phyloP scores from a whole-genome alignment of 2,329 filamentous ascomycete species.

The Microthyrium microscopicum region DNA sequence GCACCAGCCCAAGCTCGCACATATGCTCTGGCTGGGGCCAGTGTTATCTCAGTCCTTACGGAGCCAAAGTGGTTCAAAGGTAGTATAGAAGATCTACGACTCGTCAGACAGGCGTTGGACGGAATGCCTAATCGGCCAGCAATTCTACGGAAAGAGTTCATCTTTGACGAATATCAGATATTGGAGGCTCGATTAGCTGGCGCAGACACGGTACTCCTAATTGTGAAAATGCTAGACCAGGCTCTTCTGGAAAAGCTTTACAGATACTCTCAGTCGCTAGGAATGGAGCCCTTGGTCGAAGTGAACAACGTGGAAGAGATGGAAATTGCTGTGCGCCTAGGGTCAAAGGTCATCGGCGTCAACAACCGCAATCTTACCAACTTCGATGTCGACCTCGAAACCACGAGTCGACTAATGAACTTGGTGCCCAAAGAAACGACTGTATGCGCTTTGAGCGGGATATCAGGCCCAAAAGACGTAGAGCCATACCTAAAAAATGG shows the following conservation, averaged over 20 bases:
- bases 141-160: slow-evolving; percentile 85
- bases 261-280: slow-evolving; percentile 71
- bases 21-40: slow-evolving; percentile 87
- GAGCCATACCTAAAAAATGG: slow-evolving; percentile 74
- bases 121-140: slow-evolving; percentile 86
- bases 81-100: slow-evolving; percentile 79
- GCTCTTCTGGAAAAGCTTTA: slow-evolving; percentile 63
- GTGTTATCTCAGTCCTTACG: slow-evolving; percentile 94
- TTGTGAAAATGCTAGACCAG: slow-evolving; percentile 90
- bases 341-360: slow-evolving; percentile 83
- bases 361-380: slow-evolving; percentile 95
- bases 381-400: slow-evolving; percentile 91
- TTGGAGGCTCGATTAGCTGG: slow-evolving; percentile 83
- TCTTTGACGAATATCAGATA: slow-evolving; percentile 97
- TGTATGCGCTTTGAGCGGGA: slow-evolving; percentile 87
- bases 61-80: slow-evolving; percentile 99
- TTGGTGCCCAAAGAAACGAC: slow-evolving; percentile 75
- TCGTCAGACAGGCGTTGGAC: slow-evolving; percentile 74
- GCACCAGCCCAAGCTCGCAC: slow-evolving; percentile 79
- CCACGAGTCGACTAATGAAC: slow-evolving; percentile 72
- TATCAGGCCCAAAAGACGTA: slow-evolving; percentile 77
- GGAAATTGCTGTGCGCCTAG: slow-evolving; percentile 69
- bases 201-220: slow-evolving; percentile 84
- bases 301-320: slow-evolving; percentile 93
- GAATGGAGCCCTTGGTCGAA: slow-evolving; percentile 95